Percentiles rank a stretch among this genome's conserved stretches.
Conservation (phyloP, 2,329 filamentous ascomycete genomes). For the Verticillium nubilum region DNA sequence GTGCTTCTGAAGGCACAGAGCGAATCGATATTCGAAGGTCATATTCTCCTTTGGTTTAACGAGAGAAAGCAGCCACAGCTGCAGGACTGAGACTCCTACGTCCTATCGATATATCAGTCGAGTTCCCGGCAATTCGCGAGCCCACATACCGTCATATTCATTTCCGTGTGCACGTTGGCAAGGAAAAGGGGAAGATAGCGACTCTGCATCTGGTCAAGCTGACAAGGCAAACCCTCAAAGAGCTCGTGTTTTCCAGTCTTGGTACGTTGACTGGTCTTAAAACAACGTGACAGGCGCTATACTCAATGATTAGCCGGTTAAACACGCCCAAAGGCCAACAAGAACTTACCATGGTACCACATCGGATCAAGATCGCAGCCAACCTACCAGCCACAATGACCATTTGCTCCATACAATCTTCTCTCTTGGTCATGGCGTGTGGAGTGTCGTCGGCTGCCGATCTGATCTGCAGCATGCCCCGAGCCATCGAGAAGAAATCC, state of each 20-base stretch:
- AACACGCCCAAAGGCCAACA: neutral
- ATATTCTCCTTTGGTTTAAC: constrained; percentile 42
- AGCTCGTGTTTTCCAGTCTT: constrained; percentile 39
- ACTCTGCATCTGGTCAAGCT: constrained; percentile 34
- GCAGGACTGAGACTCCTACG: constrained; percentile 36
- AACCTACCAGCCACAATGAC: constrained; percentile 40
- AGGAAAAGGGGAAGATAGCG: constrained; percentile 46
- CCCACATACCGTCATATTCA: constrained; percentile 34
- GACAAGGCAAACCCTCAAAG: constrained; percentile 36
- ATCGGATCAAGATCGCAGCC: constrained; percentile 36
- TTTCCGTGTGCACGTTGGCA: constrained; percentile 39
- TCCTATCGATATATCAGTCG: constrained; percentile 20
- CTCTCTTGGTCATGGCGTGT: constrained; percentile 4
- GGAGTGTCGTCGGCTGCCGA: constrained; percentile 6
- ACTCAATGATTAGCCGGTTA: neutral
- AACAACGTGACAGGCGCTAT: constrained; percentile 37
- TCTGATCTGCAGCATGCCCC: constrained; percentile 26
- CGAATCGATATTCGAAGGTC: constrained; percentile 44
- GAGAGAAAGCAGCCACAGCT: constrained; percentile 48
- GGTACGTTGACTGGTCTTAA: constrained; percentile 21
- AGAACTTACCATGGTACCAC: constrained; percentile 33
- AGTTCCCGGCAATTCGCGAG: neutral
- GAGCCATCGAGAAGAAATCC: constrained; percentile 42
- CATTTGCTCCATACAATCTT: constrained; percentile 35
- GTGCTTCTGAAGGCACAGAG: constrained; percentile 35